These are phyloP conservation scores for Aegilops speltoides DNA, from an alignment of 176 grass and related monocot species.

Conservation along the genomic window DNA sequence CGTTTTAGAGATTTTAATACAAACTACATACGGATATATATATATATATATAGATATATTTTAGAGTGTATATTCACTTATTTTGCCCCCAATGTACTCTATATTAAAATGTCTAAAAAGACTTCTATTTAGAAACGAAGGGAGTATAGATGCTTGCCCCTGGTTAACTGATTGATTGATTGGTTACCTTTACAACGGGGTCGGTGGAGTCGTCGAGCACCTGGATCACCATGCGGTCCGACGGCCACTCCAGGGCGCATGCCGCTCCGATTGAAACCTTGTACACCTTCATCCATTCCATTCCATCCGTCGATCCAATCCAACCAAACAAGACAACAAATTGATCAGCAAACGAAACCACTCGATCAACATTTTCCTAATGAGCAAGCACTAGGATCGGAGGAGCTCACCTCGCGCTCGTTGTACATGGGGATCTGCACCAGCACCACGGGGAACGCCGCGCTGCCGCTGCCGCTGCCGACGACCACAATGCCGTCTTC, in stretches of 20 bases:
- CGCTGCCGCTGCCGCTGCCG: not conserved
- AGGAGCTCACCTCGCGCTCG: conserved; percentile 47
- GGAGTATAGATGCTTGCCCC: too few species aligned
- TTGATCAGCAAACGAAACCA: not conserved
- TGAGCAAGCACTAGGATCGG: too few species aligned
- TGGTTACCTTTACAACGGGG: conserved; percentile 59
- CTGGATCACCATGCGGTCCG: conserved; percentile 71
- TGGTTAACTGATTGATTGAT: too few species aligned
- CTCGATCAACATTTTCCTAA: too few species aligned
- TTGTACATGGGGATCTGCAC: conserved; percentile 90
- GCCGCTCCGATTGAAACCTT: conserved; percentile 91
- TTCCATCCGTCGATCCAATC: not conserved
- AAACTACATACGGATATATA: too few species aligned
- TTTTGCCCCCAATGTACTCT: too few species aligned
- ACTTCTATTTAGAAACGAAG: too few species aligned
- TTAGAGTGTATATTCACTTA: too few species aligned
- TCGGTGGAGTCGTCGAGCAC: conserved; percentile 97
- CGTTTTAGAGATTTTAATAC: too few species aligned
- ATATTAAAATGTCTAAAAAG: too few species aligned
- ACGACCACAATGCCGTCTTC: not conserved
- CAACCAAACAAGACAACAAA: too few species aligned
- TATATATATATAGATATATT: too few species aligned
- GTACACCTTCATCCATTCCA: conserved; percentile 56
- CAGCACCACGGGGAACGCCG: conserved; percentile 66
- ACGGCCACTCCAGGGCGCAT: conserved; percentile 74